A percentile compares a stretch with the other conserved stretches of the same genome.
These are phyloP conservation scores for Apiospora marii DNA, from an alignment of 2,329 filamentous ascomycete genomes.

Conservation along the genomic window DNA sequence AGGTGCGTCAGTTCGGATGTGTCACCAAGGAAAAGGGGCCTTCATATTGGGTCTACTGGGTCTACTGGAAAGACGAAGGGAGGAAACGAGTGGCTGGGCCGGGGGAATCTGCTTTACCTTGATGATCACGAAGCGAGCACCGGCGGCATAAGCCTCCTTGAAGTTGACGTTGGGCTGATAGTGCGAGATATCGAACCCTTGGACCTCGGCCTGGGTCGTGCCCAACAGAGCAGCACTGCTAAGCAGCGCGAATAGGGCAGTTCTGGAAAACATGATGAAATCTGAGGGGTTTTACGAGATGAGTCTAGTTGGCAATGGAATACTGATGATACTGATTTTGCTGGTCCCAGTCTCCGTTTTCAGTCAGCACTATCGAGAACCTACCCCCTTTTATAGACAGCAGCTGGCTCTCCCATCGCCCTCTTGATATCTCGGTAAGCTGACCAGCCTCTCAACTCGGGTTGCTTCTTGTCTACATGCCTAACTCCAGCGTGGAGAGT, in stretches of 20 bases:
- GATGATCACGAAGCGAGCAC: slow-evolving; percentile 54
- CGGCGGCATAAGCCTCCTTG: slow-evolving; percentile 44
- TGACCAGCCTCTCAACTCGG: background rate
- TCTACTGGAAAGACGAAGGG: background rate
- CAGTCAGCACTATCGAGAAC: background rate
- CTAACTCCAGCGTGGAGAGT: background rate
- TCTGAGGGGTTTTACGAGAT: background rate
- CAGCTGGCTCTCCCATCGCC: background rate
- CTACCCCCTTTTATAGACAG: background rate
- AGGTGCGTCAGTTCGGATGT: slow-evolving; percentile 3
- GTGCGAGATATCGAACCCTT: slow-evolving; percentile 53
- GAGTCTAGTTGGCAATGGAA: background rate
- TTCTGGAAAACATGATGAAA: slow-evolving; percentile 8
- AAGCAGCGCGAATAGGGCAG: slow-evolving; percentile 18
- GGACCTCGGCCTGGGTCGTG: slow-evolving; percentile 42
- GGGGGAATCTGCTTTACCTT: slow-evolving; percentile 41
- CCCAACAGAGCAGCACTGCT: slow-evolving; percentile 23
- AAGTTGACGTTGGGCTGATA: slow-evolving; percentile 50
- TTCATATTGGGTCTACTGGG: background rate
- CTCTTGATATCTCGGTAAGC: background rate
- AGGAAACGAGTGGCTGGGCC: background rate
- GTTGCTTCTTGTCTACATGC: background rate
- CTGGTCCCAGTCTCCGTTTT: background rate
- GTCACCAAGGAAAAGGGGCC: background rate
- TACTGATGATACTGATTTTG: background rate